These are phyloP conservation scores for Xylaria arbuscula DNA, from an alignment of 2,329 filamentous ascomycete genomes.

Conservation along the genomic window DNA sequence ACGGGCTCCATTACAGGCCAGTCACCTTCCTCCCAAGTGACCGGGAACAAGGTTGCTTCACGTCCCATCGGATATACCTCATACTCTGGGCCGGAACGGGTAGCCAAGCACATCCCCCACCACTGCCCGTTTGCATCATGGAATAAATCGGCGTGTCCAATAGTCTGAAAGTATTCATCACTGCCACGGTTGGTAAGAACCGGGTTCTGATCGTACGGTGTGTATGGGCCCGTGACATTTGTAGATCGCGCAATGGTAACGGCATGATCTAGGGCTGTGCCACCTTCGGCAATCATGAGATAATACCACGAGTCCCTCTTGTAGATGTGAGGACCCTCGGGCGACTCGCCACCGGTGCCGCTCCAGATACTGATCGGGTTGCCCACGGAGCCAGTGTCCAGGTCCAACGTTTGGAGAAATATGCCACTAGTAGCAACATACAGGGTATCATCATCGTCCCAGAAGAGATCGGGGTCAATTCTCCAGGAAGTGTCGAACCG, in stretches of 20 bases:
- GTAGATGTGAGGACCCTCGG: constrained; percentile 5
- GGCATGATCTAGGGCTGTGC: background rate
- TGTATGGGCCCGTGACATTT: background rate
- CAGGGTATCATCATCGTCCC: constrained; percentile 1
- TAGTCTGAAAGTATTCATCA: constrained; percentile 1
- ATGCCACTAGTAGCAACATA: constrained; percentile 1
- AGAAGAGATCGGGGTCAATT: constrained; percentile 4
- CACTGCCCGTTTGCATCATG: background rate
- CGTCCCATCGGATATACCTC: constrained; percentile 5
- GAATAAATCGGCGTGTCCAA: constrained; percentile 2
- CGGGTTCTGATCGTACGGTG: background rate
- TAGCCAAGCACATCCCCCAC: constrained; percentile 6
- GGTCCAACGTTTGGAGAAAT: constrained; percentile 1
- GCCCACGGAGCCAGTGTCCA: background rate
- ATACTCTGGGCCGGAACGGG: constrained; percentile 3
- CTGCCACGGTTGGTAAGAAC: constrained; percentile 3
- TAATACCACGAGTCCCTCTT: constrained; percentile 4
- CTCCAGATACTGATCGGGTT: background rate
- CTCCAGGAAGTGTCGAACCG: background rate
- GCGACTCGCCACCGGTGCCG: constrained; percentile 1
- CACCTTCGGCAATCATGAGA: background rate
- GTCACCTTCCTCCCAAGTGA: background rate
- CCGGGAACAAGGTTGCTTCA: constrained; percentile 1
- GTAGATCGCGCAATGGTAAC: constrained; percentile 1
- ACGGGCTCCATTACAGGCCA: constrained; percentile 2